phyloP scores from a whole-genome alignment of 176 grass and related monocot genomes.

The Carex kokanica region DNA sequence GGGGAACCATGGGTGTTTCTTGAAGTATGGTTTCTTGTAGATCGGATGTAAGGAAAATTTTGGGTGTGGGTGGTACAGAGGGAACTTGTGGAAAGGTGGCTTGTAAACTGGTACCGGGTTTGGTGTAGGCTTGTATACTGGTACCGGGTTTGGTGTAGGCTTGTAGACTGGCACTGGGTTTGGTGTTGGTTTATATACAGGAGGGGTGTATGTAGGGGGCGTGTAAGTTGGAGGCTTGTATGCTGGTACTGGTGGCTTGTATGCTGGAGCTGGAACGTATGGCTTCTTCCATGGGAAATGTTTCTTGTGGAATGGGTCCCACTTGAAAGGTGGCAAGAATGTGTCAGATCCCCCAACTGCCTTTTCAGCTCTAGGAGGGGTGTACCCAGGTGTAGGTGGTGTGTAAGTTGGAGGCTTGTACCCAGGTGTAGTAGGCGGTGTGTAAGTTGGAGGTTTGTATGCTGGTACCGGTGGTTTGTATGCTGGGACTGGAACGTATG shows the following conservation, averaged over 20 bases:
- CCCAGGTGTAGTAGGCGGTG: not conserved
- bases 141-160: not conserved
- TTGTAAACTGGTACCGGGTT: slow-evolving; percentile 9
- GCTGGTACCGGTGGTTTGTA: not conserved
- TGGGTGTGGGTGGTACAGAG: not conserved
- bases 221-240: slow-evolving; percentile 6
- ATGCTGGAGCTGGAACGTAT: not conserved
- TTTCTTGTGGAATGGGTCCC: slow-evolving; percentile 25
- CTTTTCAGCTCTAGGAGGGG: not conserved
- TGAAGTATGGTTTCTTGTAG: slow-evolving; percentile 24
- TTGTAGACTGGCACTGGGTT: not conserved
- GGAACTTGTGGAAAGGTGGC: slow-evolving; percentile 4
- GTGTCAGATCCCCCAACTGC: slow-evolving; percentile 14
- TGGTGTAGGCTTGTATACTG: not conserved
- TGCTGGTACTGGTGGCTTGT: not conserved
- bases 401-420: slow-evolving; percentile 1
- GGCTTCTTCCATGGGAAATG: slow-evolving; percentile 25
- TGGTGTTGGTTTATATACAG: not conserved
- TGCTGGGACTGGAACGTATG: not conserved
- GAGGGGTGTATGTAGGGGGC: not conserved
- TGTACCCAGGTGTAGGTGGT: not conserved
- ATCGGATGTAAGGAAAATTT: slow-evolving; percentile 10
- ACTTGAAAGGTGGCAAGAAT: slow-evolving; percentile 16
- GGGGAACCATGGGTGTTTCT: slow-evolving; percentile 25
- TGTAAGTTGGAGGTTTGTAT: slow-evolving; percentile 4